Conservation (phyloP, 2,329 filamentous ascomycete species). For the Trichoderma atrobrunneum region DNA sequence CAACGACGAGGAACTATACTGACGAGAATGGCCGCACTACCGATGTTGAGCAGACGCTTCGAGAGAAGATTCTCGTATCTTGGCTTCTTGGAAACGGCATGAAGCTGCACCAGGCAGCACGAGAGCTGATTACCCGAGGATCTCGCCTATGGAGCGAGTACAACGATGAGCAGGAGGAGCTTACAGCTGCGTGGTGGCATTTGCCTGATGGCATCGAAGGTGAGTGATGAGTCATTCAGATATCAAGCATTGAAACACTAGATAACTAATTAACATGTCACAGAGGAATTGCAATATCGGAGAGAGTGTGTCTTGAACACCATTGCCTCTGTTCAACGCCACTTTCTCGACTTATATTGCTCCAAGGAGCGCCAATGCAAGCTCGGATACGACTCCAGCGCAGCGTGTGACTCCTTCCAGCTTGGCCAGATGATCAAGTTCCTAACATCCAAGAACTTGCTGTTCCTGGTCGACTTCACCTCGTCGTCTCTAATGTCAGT, state of each 20-base stretch:
- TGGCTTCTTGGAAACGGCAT: slow-evolving; percentile 62
- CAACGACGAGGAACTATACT: slow-evolving; percentile 37
- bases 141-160: slow-evolving; percentile 56
- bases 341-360: slow-evolving; percentile 66
- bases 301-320: slow-evolving; percentile 66
- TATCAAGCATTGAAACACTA: neutral
- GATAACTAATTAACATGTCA: neutral
- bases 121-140: slow-evolving; percentile 64
- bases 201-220: slow-evolving; percentile 66
- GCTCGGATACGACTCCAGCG: slow-evolving; percentile 69
- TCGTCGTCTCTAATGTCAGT: slow-evolving; percentile 45
- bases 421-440: slow-evolving; percentile 76
- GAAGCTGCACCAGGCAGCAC: slow-evolving; percentile 60
- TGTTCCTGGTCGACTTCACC: slow-evolving; percentile 58
- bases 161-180: slow-evolving; percentile 29
- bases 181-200: slow-evolving; percentile 65
- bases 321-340: slow-evolving; percentile 64
- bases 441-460: slow-evolving; percentile 57
- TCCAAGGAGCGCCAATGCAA: slow-evolving; percentile 67
- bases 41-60: slow-evolving; percentile 61
- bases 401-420: slow-evolving; percentile 74
- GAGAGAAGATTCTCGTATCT: slow-evolving; percentile 67
- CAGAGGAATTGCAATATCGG: slow-evolving; percentile 64
- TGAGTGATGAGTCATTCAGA: slow-evolving; percentile 32
- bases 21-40: slow-evolving; percentile 38